These are phyloP conservation scores for Arthrinium puccinioides DNA, from an alignment of 2,329 filamentous ascomycete species.

Conservation along the genomic window DNA sequence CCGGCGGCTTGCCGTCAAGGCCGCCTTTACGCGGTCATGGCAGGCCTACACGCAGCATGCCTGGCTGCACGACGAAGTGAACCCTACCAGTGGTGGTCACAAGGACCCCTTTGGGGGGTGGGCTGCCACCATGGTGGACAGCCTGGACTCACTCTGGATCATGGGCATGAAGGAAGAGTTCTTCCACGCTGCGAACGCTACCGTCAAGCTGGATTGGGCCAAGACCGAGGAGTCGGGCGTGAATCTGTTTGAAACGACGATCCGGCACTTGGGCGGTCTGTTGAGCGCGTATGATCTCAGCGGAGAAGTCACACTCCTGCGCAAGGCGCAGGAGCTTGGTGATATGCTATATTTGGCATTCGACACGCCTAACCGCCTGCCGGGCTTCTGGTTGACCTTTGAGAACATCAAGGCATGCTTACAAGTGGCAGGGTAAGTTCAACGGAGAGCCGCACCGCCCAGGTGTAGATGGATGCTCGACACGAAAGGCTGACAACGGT, in stretches of 20 bases:
- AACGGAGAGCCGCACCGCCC: too few relatives aligned
- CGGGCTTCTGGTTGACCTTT: slow-evolving; percentile 50
- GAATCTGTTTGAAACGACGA: slow-evolving; percentile 40
- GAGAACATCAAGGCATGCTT: slow-evolving; percentile 25
- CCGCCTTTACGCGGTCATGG: slow-evolving; percentile 49
- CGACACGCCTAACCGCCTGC: slow-evolving; percentile 41
- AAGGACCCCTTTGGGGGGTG: slow-evolving; percentile 28
- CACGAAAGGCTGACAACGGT: too few relatives aligned
- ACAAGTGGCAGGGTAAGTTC: slow-evolving; percentile 25
- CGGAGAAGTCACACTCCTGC: slow-evolving; percentile 28
- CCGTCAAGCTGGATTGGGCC: slow-evolving; percentile 42
- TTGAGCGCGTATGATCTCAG: slow-evolving; percentile 39
- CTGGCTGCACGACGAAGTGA: slow-evolving; percentile 46
- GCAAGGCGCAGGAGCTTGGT: slow-evolving; percentile 37
- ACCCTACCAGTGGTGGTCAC: slow-evolving; percentile 24
- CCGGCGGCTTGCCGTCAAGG: slow-evolving; percentile 30
- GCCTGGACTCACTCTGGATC: slow-evolving; percentile 54
- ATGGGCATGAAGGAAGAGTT: slow-evolving; percentile 54
- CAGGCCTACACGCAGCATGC: slow-evolving; percentile 54
- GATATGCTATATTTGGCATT: slow-evolving; percentile 40
- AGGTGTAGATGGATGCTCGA: too few relatives aligned
- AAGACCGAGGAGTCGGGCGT: slow-evolving; percentile 27
- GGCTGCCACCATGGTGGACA: slow-evolving; percentile 53
- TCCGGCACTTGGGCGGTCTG: slow-evolving; percentile 37
- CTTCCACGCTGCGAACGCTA: slow-evolving; percentile 40